These are phyloP conservation scores for Teratosphaeria viscida DNA, from an alignment of 2,329 filamentous ascomycete species.

Conservation along the genomic window DNA sequence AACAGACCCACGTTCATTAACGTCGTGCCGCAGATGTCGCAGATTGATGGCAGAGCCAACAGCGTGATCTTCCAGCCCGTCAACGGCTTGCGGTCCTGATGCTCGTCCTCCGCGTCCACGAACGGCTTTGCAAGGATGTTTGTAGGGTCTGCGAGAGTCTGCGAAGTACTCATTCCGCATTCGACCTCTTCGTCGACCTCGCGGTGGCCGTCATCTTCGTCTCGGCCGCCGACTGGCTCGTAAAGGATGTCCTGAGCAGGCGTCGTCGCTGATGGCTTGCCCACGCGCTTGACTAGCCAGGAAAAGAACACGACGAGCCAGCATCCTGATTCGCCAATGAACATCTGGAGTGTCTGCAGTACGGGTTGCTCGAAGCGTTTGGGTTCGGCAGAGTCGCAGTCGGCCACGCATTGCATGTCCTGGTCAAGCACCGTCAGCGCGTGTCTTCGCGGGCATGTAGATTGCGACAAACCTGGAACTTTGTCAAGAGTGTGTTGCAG, in stretches of 20 bases:
- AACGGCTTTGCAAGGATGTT: conserved; percentile 42
- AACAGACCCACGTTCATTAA: conserved; percentile 94
- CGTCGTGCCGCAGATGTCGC: conserved; percentile 89
- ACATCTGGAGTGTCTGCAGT: conserved; percentile 95
- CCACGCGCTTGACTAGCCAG: conserved; percentile 47
- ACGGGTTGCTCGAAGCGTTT: conserved; percentile 86
- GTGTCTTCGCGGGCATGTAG: conserved; percentile 4
- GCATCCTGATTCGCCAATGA: conserved; percentile 89
- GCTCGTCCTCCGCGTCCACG: conserved; percentile 37
- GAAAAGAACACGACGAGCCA: conserved; percentile 78
- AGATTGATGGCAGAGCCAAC: conserved; percentile 76
- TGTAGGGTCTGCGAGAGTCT: conserved; percentile 28
- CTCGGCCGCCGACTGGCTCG: conserved; percentile 16
- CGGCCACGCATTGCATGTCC: conserved; percentile 94
- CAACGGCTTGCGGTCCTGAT: conserved; percentile 43
- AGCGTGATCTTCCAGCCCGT: conserved; percentile 61
- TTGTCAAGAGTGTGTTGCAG: conserved; percentile 93
- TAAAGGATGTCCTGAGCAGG: conserved; percentile 18
- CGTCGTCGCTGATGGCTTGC: conserved; percentile 7
- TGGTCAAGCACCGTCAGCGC: conserved; percentile 25
- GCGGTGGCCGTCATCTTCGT: conserved; percentile 27
- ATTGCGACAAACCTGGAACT: conserved; percentile 63
- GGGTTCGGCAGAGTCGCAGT: conserved; percentile 66
- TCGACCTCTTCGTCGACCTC: conserved; percentile 30
- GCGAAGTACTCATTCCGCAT: conserved; percentile 29